Evolutionary conservation across 257 asterid genomes (phyloP).

Genomic region (Capsicum rhomboideum): DNA sequence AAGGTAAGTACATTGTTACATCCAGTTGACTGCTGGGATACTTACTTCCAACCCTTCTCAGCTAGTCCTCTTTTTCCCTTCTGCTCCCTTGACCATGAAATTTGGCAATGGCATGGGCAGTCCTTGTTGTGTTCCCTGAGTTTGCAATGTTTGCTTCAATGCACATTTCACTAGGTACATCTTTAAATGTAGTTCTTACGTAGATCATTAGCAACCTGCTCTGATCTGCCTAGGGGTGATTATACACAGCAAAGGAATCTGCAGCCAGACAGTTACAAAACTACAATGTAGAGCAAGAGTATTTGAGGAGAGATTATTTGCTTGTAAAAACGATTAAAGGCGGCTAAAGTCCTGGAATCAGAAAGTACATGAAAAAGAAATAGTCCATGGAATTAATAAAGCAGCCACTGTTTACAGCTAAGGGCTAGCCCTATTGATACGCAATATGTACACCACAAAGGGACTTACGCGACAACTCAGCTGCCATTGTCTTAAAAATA

Average conservation of each 20-base stretch:
- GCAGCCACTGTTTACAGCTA: not conserved
- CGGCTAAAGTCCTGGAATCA: not conserved
- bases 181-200: not conserved
- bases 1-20: constrained; percentile 37
- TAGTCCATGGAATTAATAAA: not conserved
- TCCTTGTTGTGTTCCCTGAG: not conserved
- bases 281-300: not conserved
- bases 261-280: not conserved
- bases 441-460: not conserved
- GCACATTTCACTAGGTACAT: not conserved
- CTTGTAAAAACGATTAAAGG: not conserved
- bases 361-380: not conserved
- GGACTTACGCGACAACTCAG: not conserved
- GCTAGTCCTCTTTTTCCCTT: not conserved
- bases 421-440: not conserved
- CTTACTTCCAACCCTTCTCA: not conserved
- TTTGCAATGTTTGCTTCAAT: not conserved
- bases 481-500: not conserved
- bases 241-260: not conserved
- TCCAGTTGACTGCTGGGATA: not conserved
- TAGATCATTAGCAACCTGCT: not conserved
- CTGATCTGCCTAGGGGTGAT: not conserved
- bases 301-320: not conserved
- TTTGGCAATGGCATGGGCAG: not conserved
- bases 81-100: not conserved